phyloP scores from a whole-genome alignment of 169 alveolate genomes.

The Theileria luwenshuni region DNA sequence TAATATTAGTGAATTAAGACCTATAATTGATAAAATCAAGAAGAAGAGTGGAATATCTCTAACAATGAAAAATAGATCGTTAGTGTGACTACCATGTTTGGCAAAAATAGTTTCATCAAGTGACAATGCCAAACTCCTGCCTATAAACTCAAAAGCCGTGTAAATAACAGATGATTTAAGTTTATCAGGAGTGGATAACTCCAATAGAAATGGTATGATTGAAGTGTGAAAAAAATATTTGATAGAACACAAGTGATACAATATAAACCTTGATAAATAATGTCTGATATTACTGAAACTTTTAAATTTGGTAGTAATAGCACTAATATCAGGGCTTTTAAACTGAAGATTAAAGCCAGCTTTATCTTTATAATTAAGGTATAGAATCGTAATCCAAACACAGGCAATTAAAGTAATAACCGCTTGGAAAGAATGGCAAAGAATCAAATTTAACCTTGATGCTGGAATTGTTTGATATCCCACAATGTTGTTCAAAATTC shows the following conservation, averaged over 20 bases:
- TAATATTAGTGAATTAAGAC: neutral
- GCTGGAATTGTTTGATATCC: slow-evolving; percentile 8
- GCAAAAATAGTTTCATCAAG: slow-evolving; percentile 22
- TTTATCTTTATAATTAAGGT: neutral
- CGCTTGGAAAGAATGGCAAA: slow-evolving; percentile 25
- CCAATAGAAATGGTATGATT: slow-evolving; percentile 25
- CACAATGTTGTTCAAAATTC: slow-evolving; percentile 11
- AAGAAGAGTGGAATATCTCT: slow-evolving; percentile 11
- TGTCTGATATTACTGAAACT: neutral
- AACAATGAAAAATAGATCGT: neutral
- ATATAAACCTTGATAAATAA: slow-evolving; percentile 4
- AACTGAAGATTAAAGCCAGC: neutral
- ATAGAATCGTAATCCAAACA: slow-evolving; percentile 27
- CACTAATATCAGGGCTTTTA: neutral
- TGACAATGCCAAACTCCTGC: slow-evolving; percentile 6
- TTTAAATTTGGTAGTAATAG: neutral
- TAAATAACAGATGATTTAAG: slow-evolving; percentile 12
- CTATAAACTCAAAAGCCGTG: slow-evolving; percentile 17
- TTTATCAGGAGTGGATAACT: slow-evolving; percentile 8
- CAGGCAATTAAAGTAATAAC: slow-evolving; percentile 18
- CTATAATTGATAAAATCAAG: slow-evolving; percentile 7
- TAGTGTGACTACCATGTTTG: slow-evolving; percentile 2
- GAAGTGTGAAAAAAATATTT: slow-evolving; percentile 26
- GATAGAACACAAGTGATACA: slow-evolving; percentile 9
- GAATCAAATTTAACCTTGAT: slow-evolving; percentile 9